Evolutionary conservation across 225 moss, liverwort and hornwort genomes (phyloP).

Genomic region (Pseudisothecium myosuroides): DNA sequence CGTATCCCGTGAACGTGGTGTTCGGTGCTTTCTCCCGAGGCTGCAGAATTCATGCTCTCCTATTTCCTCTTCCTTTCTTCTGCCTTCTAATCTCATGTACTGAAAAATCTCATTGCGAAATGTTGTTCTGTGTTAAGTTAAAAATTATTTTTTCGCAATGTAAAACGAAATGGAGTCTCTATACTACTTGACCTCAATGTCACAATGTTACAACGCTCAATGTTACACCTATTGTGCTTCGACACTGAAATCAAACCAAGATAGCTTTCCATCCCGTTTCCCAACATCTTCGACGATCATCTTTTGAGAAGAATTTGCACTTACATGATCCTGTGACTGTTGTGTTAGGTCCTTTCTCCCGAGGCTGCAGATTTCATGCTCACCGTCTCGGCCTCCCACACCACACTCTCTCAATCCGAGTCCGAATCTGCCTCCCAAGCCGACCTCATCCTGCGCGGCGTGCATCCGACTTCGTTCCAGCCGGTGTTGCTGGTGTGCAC

Average conservation of each 20-base stretch:
- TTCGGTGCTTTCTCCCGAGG: background rate
- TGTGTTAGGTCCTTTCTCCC: background rate
- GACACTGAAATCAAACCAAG: background rate
- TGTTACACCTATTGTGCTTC: background rate
- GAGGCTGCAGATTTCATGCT: constrained; percentile 21
- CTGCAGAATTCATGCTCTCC: constrained; percentile 2
- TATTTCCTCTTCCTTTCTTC: background rate
- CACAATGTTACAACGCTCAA: background rate
- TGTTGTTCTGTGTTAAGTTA: background rate
- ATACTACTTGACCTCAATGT: background rate
- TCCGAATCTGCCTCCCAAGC: background rate
- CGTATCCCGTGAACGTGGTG: background rate
- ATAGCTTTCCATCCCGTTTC: too few species aligned
- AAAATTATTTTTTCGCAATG: background rate
- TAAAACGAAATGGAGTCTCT: background rate
- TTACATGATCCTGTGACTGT: background rate
- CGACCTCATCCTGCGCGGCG: constrained; percentile 9
- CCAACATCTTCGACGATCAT: background rate
- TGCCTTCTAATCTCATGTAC: background rate
- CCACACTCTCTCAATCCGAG: background rate
- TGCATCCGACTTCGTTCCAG: background rate
- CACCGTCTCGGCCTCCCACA: background rate
- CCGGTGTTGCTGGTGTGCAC: constrained; percentile 16
- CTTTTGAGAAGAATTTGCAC: background rate
- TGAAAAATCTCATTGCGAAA: background rate